A percentile compares a stretch with the other conserved stretches of the same genome.
phyloP scores from a whole-genome alignment of 495 filamentous ascomycete genomes.

The Terfezia boudieri region DNA sequence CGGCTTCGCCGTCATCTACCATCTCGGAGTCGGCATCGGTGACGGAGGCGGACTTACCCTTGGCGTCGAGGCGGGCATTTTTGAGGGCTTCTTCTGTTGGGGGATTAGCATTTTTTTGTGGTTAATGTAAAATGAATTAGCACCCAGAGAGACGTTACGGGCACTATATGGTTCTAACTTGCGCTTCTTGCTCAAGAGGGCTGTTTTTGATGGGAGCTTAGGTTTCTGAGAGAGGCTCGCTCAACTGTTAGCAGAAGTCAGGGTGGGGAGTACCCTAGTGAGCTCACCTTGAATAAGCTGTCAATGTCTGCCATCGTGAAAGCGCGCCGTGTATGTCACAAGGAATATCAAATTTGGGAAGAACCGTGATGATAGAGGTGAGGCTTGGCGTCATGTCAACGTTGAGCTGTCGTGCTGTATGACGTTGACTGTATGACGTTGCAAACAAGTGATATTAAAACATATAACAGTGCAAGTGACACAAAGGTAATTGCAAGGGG shows the following conservation, averaged over 20 bases:
- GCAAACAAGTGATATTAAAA: too few relatives aligned
- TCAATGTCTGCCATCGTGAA: slow-evolving; percentile 50
- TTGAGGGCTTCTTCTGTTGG: slow-evolving; percentile 32
- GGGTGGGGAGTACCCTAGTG: background rate
- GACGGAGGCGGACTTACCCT: slow-evolving; percentile 34
- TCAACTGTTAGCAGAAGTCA: slow-evolving; percentile 7
- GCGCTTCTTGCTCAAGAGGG: slow-evolving; percentile 34
- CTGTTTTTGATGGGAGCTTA: slow-evolving; percentile 20
- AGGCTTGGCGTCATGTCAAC: too few relatives aligned
- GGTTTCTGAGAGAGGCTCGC: slow-evolving; percentile 23
- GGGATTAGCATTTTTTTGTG: slow-evolving; percentile 28
- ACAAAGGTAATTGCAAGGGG: too few relatives aligned
- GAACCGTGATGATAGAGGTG: too few relatives aligned
- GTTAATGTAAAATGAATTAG: slow-evolving; percentile 41
- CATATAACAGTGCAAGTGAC: too few relatives aligned
- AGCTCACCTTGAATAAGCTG: slow-evolving; percentile 58
- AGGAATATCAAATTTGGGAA: too few relatives aligned
- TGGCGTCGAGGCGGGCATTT: slow-evolving; percentile 52
- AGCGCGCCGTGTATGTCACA: background rate
- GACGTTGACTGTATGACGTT: too few relatives aligned
- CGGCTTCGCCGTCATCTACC: slow-evolving; percentile 26
- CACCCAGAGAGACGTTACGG: background rate
- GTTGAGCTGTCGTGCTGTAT: too few relatives aligned
- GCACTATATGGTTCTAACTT: slow-evolving; percentile 40
- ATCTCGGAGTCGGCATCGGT: slow-evolving; percentile 37